Base-by-base conservation (phyloP, 768 basidiomycete species). In the Termitomyces sp. region DNA sequence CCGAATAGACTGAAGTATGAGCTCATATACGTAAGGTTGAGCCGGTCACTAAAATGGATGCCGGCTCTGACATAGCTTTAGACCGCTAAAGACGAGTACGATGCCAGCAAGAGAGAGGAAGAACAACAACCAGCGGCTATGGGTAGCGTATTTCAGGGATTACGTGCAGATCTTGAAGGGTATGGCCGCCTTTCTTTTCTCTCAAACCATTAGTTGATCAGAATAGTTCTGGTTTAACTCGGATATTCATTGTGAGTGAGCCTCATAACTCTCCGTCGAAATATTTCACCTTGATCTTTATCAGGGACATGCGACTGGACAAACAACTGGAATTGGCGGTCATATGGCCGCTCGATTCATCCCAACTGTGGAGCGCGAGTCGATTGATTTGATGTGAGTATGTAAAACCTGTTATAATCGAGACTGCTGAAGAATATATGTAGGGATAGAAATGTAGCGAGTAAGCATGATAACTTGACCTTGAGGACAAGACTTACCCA, bases 341-440 rank as follows among this genome's bases (percentile, higher is more conserved):
- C 80, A 81, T 63, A 80, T 82, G 72, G 74, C 92, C 0, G 87
- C 90, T 9, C 79, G 94, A 3, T 97, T 97, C 67, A 95, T 98
- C 57, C 92, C 94, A 10, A 98, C 95, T 0, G 95, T 98, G 8
- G 96, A 98, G 70, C 83, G 96, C 60, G 96, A 98, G 73, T 90
- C 89, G 0, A 88, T 95, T 61, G 94, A 92, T 71, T 75, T 95
- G 32, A 87, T 93, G 87, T 91, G 66, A 71, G 85, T 69, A 56
- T 40, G 10, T 49, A 48, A 47, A 45, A 40, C 26, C 28, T 16
- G 13, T 46, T 40, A 40, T 51, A 10, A 57, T 53, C 40, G 3
- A 30, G 32, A 48, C 40, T 57, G 52, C 20, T 61, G 6, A 54
- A 52, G 3, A 30, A 44, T 57, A 43, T 22, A 8, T 57, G 26